phyloP scores from a whole-genome alignment of 164 flowering plant genomes.

The Vitis labrusca region DNA sequence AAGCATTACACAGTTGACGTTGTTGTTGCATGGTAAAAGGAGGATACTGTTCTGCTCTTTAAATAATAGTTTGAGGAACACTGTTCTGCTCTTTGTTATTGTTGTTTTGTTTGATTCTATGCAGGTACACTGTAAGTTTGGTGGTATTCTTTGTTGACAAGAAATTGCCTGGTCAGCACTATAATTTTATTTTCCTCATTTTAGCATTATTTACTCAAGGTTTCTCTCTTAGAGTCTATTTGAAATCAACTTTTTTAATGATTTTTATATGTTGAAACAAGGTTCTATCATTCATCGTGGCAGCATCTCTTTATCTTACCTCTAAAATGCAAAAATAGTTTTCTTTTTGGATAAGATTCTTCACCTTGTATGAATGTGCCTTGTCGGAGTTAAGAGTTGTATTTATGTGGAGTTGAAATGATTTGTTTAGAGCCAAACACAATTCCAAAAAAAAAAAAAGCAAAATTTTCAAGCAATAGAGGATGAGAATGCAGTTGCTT shows the following conservation, averaged over 20 bases:
- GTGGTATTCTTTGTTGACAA: constrained; percentile 85
- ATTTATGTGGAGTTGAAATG: neutral
- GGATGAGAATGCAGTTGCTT: too few species aligned
- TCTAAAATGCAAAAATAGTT: too few species aligned
- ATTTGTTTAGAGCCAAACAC: neutral
- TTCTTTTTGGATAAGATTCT: too few species aligned
- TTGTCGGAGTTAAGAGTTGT: neutral
- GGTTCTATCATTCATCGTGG: too few species aligned
- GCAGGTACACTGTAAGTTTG: constrained; percentile 93
- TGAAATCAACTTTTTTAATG: neutral
- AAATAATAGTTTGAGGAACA: neutral
- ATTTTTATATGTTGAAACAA: too few species aligned
- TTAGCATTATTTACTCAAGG: neutral
- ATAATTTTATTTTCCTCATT: neutral
- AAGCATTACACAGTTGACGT: constrained; percentile 73
- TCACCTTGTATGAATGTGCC: too few species aligned
- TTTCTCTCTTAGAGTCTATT: neutral
- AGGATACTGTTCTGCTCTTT: neutral
- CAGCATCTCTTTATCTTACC: too few species aligned
- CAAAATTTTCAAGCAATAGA: too few species aligned
- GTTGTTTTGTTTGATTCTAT: neutral
- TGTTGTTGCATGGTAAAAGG: constrained; percentile 42
- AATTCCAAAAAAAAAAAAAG: neutral
- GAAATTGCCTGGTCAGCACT: constrained; percentile 66
- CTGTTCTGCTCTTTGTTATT: neutral